phyloP scores from a whole-genome alignment of 805 yeast species.

The Metschnikowia gruessii region DNA sequence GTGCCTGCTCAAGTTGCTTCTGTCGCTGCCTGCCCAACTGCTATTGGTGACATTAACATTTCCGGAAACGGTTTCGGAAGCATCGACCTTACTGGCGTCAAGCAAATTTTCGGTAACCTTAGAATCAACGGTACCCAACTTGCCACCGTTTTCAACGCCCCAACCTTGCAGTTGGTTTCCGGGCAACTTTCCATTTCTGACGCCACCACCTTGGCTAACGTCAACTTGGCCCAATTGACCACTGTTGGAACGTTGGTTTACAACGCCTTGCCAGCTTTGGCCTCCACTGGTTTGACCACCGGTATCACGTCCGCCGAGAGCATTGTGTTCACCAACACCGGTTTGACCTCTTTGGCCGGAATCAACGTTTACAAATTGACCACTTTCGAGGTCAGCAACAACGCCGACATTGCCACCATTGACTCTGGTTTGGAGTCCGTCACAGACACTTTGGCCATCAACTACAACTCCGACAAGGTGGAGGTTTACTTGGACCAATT shows the following conservation, averaged over 20 bases:
- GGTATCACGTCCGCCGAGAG: conserved; percentile 74
- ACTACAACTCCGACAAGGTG: conserved; percentile 80
- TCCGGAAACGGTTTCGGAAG: conserved; percentile 56
- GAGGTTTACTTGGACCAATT: conserved; percentile 67
- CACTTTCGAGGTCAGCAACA: conserved; percentile 84
- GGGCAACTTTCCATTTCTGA: conserved; percentile 61
- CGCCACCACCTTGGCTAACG: conserved; percentile 62
- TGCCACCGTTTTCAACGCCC: conserved; percentile 70
- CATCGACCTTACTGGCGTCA: conserved; percentile 69
- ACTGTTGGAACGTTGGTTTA: conserved; percentile 79
- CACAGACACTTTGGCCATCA: conserved; percentile 69
- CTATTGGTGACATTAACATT: conserved; percentile 76
- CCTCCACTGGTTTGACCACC: conserved; percentile 57
- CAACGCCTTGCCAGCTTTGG: conserved; percentile 84
- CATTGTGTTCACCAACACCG: conserved; percentile 71
- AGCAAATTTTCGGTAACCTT: conserved; percentile 76
- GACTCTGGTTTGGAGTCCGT: conserved; percentile 73
- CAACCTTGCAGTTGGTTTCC: conserved; percentile 68
- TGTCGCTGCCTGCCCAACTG: conserved; percentile 69
- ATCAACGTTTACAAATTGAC: conserved; percentile 47
- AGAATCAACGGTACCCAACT: conserved; percentile 60
- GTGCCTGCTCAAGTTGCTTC: conserved; percentile 75
- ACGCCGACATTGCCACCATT: conserved; percentile 68
- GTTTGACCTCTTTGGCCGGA: conserved; percentile 66
- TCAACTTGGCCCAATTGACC: conserved; percentile 74